phyloP scores from a whole-genome alignment of 129 eudicot species.

The Saussurea involucrata region DNA sequence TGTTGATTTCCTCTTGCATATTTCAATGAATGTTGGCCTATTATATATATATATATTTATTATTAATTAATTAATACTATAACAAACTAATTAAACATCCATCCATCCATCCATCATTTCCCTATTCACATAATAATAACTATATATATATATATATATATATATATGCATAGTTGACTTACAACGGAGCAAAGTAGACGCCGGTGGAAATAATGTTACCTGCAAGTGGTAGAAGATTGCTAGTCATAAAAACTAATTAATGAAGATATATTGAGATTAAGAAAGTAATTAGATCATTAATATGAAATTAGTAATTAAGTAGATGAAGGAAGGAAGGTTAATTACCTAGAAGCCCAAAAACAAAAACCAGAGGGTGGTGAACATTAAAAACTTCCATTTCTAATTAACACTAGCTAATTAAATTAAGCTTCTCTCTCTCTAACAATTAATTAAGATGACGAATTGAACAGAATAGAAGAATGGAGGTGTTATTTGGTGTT shows the following conservation, averaged over 20 bases:
- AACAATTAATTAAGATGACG: neutral
- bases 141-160: too few relatives aligned
- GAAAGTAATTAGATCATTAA: too few relatives aligned
- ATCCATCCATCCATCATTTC: too few relatives aligned
- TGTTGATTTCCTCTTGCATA: slow-evolving; percentile 27
- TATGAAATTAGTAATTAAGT: too few relatives aligned
- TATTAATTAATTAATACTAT: too few relatives aligned
- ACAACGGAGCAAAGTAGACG: slow-evolving; percentile 43
- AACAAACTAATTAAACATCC: too few relatives aligned
- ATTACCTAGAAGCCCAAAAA: slow-evolving; percentile 33
- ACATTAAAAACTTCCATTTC: slow-evolving; percentile 27
- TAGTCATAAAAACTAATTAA: neutral
- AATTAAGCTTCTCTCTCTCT: neutral
- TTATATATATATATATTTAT: too few relatives aligned
- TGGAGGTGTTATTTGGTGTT: neutral
- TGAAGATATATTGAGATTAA: neutral
- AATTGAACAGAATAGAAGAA: neutral
- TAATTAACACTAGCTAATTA: neutral
- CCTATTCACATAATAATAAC: too few relatives aligned
- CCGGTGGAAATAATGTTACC: slow-evolving; percentile 40
- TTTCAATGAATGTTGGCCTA: slow-evolving; percentile 31
- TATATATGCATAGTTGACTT: neutral
- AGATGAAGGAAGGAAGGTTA: too few relatives aligned
- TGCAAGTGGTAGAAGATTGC: too few relatives aligned
- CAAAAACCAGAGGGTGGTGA: slow-evolving; percentile 30